Conservation (phyloP, 768 basidiomycete species). For the Russula emetica region DNA sequence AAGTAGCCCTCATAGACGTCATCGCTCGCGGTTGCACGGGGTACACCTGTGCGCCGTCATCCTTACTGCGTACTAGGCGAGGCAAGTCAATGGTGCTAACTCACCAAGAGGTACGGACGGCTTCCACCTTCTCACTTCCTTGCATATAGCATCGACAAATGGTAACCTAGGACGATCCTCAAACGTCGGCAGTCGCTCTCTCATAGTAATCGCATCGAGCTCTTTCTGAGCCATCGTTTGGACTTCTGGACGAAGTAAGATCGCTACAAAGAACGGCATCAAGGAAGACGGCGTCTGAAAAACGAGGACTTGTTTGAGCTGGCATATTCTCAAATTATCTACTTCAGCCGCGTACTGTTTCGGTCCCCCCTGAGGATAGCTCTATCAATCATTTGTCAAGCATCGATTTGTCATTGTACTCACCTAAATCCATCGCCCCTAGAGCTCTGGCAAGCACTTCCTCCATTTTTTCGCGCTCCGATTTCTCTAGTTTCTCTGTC, state of each 20-base stretch:
- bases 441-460: neutral
- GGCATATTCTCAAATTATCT: neutral
- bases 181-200: neutral
- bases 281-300: neutral
- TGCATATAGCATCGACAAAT: neutral
- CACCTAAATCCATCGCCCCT: neutral
- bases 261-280: neutral
- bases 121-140: neutral
- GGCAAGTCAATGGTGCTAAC: neutral
- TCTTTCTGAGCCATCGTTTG: neutral
- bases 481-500: neutral
- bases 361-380: neutral
- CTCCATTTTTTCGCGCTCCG: neutral
- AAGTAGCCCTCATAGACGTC: neutral
- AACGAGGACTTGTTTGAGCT: neutral
- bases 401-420: neutral
- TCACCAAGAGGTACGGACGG: neutral
- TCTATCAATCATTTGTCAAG: neutral
- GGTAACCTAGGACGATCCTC: neutral
- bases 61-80: neutral
- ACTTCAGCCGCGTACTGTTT: neutral
- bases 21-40: neutral
- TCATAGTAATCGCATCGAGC: neutral
- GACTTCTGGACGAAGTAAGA: neutral
- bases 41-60: neutral